phyloP scores from a whole-genome alignment of 805 yeast species.

The Lipomyces mesembrius region DNA sequence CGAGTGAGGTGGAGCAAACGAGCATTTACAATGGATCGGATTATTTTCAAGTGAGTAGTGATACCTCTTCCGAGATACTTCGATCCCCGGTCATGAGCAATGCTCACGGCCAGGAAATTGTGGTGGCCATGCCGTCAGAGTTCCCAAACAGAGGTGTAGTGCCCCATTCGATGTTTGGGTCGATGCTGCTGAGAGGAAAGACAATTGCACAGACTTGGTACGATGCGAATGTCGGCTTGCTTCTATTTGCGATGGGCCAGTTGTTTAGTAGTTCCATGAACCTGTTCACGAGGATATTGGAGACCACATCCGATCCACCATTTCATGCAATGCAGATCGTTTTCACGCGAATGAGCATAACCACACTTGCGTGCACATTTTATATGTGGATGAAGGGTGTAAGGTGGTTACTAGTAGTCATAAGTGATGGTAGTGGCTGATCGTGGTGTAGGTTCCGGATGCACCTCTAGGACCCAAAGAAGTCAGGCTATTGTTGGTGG shows the following conservation, averaged over 20 bases:
- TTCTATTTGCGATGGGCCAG: constrained; percentile 64
- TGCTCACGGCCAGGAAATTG: constrained; percentile 1
- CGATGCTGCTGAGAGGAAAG: background rate
- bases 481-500: constrained; percentile 56
- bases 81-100: constrained; percentile 4
- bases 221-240: constrained; percentile 56
- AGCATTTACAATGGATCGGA: background rate
- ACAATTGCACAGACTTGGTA: constrained; percentile 17
- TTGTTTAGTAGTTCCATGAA: constrained; percentile 79
- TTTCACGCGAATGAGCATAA: constrained; percentile 75
- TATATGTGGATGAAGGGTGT: constrained; percentile 56
- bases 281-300: constrained; percentile 72
- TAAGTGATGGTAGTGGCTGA: background rate
- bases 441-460: constrained; percentile 51
- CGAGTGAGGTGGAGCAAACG: background rate
- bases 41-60: constrained; percentile 12
- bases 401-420: background rate
- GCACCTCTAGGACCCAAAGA: constrained; percentile 73
- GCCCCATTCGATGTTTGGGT: background rate
- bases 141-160: background rate
- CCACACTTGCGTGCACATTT: constrained; percentile 60
- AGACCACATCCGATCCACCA: constrained; percentile 66
- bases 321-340: constrained; percentile 80
- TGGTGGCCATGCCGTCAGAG: background rate
- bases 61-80: constrained; percentile 5